Percentiles rank a stretch among this genome's conserved stretches.
These are phyloP conservation scores for Chimonanthus praecox DNA, from an alignment of 164 flowering plant species.

Conservation along the genomic window DNA sequence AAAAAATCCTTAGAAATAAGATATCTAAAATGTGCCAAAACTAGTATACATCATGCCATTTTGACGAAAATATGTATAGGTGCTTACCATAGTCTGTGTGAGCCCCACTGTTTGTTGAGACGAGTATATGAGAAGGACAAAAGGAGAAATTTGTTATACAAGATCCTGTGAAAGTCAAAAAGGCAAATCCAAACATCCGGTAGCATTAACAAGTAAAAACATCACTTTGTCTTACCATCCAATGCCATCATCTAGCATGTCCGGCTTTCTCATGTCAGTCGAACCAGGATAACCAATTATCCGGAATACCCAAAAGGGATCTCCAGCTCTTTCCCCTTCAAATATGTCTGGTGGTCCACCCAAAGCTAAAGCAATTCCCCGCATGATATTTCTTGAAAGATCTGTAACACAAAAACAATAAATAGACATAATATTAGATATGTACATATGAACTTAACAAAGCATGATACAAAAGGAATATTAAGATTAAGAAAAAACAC, in stretches of 20 bases:
- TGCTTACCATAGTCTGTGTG: slow-evolving; percentile 94
- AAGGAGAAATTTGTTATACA: slow-evolving; percentile 6
- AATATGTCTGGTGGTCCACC: slow-evolving; percentile 71
- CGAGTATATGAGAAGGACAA: slow-evolving; percentile 4
- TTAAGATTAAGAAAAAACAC: slow-evolving; percentile 36
- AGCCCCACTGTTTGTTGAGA: slow-evolving; percentile 62
- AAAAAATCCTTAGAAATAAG: neutral
- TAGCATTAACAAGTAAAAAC: neutral
- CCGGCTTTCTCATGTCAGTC: slow-evolving; percentile 27
- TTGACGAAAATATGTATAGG: neutral
- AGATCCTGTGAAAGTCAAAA: slow-evolving; percentile 12
- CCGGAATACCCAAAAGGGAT: slow-evolving; percentile 88
- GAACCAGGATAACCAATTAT: slow-evolving; percentile 80
- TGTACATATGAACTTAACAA: neutral
- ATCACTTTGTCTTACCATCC: slow-evolving; percentile 60
- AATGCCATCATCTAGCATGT: slow-evolving; percentile 41
- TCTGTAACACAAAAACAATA: slow-evolving; percentile 30
- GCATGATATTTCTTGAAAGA: slow-evolving; percentile 76
- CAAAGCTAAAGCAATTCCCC: slow-evolving; percentile 83
- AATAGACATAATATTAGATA: neutral
- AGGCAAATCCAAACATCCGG: neutral
- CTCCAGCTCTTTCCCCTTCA: slow-evolving; percentile 79
- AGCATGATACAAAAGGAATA: neutral
- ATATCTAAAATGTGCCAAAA: neutral
- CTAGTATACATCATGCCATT: neutral